phyloP scores from a whole-genome alignment of 2,329 filamentous ascomycete genomes.

The Trichoderma oligosporum region DNA sequence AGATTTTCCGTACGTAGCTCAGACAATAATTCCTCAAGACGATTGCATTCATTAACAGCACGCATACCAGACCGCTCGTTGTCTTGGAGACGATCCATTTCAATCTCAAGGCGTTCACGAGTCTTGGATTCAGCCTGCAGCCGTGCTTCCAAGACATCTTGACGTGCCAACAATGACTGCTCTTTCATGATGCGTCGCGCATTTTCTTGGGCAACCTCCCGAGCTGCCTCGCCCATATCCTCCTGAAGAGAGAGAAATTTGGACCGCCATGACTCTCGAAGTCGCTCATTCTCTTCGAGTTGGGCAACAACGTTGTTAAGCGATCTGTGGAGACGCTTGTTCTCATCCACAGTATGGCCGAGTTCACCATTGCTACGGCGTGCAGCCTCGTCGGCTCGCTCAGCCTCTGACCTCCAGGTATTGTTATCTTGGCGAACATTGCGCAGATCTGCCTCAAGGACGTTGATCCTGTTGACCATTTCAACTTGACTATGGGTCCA shows the following conservation, averaged over 20 bases:
- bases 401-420: slow-evolving; percentile 61
- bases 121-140: slow-evolving; percentile 71
- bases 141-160: slow-evolving; percentile 73
- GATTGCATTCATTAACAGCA: slow-evolving; percentile 59
- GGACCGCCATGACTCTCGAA: slow-evolving; percentile 76
- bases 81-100: slow-evolving; percentile 61
- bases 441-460: slow-evolving; percentile 52
- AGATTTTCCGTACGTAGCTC: slow-evolving; percentile 64
- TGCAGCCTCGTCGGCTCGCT: slow-evolving; percentile 52
- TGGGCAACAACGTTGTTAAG: slow-evolving; percentile 72
- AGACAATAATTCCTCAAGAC: slow-evolving; percentile 52
- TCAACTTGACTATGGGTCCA: slow-evolving; percentile 53
- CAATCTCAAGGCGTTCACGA: slow-evolving; percentile 61
- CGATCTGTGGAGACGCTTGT: slow-evolving; percentile 69
- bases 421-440: slow-evolving; percentile 54
- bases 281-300: slow-evolving; percentile 78
- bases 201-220: slow-evolving; percentile 79
- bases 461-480: slow-evolving; percentile 52
- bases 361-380: slow-evolving; percentile 49
- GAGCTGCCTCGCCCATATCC: slow-evolving; percentile 76
- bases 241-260: slow-evolving; percentile 84
- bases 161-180: slow-evolving; percentile 71
- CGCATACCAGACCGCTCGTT: slow-evolving; percentile 64
- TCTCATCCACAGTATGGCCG: slow-evolving; percentile 50
- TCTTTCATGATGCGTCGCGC: slow-evolving; percentile 74